Percentiles rank a stretch among this genome's conserved stretches.
Evolutionary conservation across 495 filamentous ascomycete genomes (phyloP).

Genomic region (Xylaria intraflava): DNA sequence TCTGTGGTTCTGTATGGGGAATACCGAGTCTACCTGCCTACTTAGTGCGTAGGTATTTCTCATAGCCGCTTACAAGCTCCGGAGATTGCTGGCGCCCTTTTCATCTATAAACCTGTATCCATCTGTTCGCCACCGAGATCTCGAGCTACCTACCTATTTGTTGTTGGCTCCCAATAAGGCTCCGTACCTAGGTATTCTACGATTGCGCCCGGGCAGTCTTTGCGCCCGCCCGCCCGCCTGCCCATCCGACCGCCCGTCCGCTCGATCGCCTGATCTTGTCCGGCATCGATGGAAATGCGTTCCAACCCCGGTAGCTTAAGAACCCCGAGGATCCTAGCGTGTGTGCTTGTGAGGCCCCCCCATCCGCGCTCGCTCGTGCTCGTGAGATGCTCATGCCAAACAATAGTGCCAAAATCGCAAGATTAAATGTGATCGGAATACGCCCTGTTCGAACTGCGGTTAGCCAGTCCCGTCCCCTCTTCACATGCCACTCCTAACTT

Average conservation of each 20-base stretch:
- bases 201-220: neutral
- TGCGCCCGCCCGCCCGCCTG: neutral
- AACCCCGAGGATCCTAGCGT: slow-evolving; percentile 32
- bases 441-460: slow-evolving; percentile 59
- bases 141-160: no score
- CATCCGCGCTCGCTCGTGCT: neutral
- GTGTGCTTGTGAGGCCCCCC: slow-evolving; percentile 22
- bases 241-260: no score
- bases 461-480: slow-evolving; percentile 26
- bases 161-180: no score
- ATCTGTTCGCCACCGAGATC: no score
- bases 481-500: neutral
- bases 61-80: no score
- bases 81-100: no score
- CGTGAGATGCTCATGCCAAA: slow-evolving; percentile 25
- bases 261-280: neutral
- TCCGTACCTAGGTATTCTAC: no score
- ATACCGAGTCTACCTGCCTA: no score
- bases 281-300: neutral
- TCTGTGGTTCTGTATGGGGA: no score
- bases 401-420: slow-evolving; percentile 59
- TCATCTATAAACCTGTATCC: no score
- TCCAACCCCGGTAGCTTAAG: slow-evolving; percentile 13
- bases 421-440: slow-evolving; percentile 62
- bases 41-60: no score